A percentile compares a stretch with the other conserved stretches of the same genome.
phyloP scores from a whole-genome alignment of 768 basidiomycete species.

The Hemileccinum rubropunctum region DNA sequence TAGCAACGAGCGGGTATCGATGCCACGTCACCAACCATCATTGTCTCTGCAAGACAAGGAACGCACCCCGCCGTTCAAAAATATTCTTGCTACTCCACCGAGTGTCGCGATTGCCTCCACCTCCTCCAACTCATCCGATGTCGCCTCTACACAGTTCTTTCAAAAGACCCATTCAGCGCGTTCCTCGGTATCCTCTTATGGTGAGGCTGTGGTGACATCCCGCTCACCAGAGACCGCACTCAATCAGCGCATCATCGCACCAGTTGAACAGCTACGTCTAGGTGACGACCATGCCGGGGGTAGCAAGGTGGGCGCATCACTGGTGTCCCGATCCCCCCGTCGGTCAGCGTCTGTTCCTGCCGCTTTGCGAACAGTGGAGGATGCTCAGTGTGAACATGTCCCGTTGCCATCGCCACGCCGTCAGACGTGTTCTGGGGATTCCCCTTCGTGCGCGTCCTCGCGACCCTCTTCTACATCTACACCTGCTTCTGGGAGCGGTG shows the following conservation, averaged over 20 bases:
- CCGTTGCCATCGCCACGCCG: slow-evolving; percentile 12
- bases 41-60: slow-evolving; percentile 8
- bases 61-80: slow-evolving; percentile 6
- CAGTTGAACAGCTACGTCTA: slow-evolving; percentile 50
- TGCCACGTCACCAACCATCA: slow-evolving; percentile 5
- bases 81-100: slow-evolving; percentile 18
- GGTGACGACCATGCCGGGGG: slow-evolving; percentile 22
- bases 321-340: slow-evolving; percentile 14
- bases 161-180: slow-evolving; percentile 43
- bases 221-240: slow-evolving; percentile 36
- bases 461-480: slow-evolving; percentile 41
- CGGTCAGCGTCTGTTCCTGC: slow-evolving; percentile 19
- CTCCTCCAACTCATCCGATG: slow-evolving; percentile 59
- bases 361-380: slow-evolving; percentile 4
- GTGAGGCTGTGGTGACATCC: slow-evolving; percentile 35
- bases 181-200: slow-evolving; percentile 59
- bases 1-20: slow-evolving; percentile 2
- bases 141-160: slow-evolving; percentile 54
- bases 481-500: slow-evolving; percentile 32
- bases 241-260: slow-evolving; percentile 52
- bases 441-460: slow-evolving; percentile 32
- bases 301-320: neutral
- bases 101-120: slow-evolving; percentile 57
- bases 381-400: slow-evolving; percentile 1
- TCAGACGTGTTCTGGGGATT: slow-evolving; percentile 10